A percentile compares a stretch with the other conserved stretches of the same genome.
phyloP scores from a whole-genome alignment of 2,329 filamentous ascomycete species.

The Akanthomyces muscarius region DNA sequence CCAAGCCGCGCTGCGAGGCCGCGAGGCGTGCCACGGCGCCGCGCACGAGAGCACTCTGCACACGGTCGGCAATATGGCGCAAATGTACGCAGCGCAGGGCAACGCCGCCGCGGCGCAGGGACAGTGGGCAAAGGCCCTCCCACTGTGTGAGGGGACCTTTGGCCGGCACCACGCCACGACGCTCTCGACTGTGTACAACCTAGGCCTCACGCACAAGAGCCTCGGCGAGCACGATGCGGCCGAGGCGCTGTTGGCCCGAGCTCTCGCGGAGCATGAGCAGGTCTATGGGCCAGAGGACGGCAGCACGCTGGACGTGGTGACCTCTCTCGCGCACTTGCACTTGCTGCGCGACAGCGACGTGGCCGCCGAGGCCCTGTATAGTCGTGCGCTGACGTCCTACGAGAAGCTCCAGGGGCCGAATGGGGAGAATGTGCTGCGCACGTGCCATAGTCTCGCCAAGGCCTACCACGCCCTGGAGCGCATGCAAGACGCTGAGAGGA shows the following conservation, averaged over 20 bases:
- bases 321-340: background rate
- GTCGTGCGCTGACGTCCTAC: background rate
- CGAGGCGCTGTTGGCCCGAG: background rate
- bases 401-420: background rate
- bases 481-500: background rate
- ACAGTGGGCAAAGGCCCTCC: background rate
- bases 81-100: constrained; percentile 1
- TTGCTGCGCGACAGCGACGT: background rate
- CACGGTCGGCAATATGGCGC: constrained; percentile 2
- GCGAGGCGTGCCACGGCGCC: background rate
- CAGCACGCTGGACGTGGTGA: background rate
- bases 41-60: constrained; percentile 1
- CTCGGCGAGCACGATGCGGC: background rate
- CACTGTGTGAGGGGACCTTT: background rate
- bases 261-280: background rate
- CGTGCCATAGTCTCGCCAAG: constrained; percentile 13
- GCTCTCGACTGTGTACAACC: constrained; percentile 1
- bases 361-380: background rate
- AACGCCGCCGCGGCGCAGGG: background rate
- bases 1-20: constrained; percentile 1
- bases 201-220: constrained; percentile 9
- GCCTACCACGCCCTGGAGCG: background rate
- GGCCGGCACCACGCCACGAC: background rate
- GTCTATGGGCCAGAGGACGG: background rate
- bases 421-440: background rate